These are phyloP conservation scores for Yarrowia porcina DNA, from an alignment of 805 yeast species.

Conservation along the genomic window DNA sequence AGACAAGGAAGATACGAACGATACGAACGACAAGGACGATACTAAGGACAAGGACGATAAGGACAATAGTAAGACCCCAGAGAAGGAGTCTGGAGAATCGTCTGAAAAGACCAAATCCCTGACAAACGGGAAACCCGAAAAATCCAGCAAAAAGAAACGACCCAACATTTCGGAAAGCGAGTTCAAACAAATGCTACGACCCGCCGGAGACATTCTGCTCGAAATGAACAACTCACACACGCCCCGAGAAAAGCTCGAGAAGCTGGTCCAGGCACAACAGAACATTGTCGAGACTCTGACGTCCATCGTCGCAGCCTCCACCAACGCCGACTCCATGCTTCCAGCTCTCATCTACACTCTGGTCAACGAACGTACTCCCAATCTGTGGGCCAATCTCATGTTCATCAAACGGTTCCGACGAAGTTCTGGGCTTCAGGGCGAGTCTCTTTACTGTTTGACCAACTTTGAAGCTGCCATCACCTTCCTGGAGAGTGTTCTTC, in stretches of 20 bases:
- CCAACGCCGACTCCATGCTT: constrained; percentile 42
- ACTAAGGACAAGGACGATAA: background rate
- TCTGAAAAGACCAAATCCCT: background rate
- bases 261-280: constrained; percentile 39
- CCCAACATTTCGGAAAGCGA: constrained; percentile 7
- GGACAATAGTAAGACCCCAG: background rate
- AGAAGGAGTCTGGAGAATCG: background rate
- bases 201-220: constrained; percentile 12
- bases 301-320: constrained; percentile 10
- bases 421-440: constrained; percentile 38
- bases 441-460: constrained; percentile 43
- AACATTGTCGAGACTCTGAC: constrained; percentile 35
- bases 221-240: constrained; percentile 32
- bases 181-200: constrained; percentile 15
- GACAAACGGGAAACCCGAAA: background rate
- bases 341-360: constrained; percentile 42
- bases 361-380: constrained; percentile 35
- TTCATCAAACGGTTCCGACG: constrained; percentile 44
- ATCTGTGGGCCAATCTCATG: constrained; percentile 39
- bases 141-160: background rate
- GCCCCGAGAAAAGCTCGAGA: constrained; percentile 39
- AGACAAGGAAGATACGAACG: background rate
- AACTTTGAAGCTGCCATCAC: constrained; percentile 45
- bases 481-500: constrained; percentile 39
- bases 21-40: background rate